Conservation (phyloP, 495 filamentous ascomycete genomes). For the Emericellopsis terricola region DNA sequence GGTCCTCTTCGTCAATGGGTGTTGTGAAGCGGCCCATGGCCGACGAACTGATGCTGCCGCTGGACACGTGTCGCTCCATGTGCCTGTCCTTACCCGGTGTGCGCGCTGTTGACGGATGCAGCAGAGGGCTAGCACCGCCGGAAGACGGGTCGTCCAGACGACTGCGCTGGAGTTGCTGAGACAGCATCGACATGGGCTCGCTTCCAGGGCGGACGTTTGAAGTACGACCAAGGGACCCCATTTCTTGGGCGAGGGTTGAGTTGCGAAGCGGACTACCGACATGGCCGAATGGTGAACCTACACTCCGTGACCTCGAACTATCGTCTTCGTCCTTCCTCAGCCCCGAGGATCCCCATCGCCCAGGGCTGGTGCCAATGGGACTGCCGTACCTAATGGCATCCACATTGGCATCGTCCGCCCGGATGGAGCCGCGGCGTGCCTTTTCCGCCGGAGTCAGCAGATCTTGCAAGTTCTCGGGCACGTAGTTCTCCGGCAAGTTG, state of each 20-base stretch:
- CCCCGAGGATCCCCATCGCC: conserved; percentile 74
- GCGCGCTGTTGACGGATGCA: conserved; percentile 17
- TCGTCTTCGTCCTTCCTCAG: conserved; percentile 62
- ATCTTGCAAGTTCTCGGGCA: conserved; percentile 72
- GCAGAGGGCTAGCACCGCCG: conserved; percentile 16
- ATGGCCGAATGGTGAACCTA: conserved; percentile 48
- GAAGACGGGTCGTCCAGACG: conserved; percentile 25
- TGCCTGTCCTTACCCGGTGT: conserved; percentile 16
- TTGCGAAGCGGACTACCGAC: conserved; percentile 91
- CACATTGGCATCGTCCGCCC: conserved; percentile 26
- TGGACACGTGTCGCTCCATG: conserved; percentile 33
- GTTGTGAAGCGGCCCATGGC: conserved; percentile 35
- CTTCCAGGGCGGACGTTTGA: conserved; percentile 8
- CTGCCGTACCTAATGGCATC: conserved; percentile 55
- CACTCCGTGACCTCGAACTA: conserved; percentile 10
- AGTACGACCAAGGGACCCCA: conserved; percentile 15
- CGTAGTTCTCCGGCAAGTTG: conserved; percentile 46
- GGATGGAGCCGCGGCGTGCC: conserved; percentile 62
- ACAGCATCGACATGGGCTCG: conserved; percentile 47
- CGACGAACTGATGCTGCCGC: conserved; percentile 28
- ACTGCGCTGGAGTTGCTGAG: conserved; percentile 47
- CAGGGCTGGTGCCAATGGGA: conserved; percentile 59
- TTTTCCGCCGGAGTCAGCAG: conserved; percentile 84
- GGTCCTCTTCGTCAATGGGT: conserved; percentile 58
- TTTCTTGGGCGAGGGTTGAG: conserved; percentile 47